These are phyloP conservation scores for Thuja plicata DNA, from an alignment of 83 land plant species.

Conservation along the genomic window DNA sequence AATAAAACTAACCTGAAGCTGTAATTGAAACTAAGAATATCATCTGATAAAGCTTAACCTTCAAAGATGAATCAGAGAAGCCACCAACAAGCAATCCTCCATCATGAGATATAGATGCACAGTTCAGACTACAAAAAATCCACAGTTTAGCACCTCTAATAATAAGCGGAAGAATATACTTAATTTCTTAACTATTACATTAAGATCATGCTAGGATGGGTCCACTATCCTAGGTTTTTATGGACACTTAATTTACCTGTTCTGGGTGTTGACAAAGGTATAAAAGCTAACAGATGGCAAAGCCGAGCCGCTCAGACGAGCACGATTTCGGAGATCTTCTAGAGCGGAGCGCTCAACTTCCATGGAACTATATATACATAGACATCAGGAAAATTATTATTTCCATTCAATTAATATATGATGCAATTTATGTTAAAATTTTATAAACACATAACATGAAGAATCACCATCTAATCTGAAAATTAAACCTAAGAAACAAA, in stretches of 20 bases:
- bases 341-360: slow-evolving; percentile 80
- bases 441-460: neutral
- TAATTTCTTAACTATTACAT: neutral
- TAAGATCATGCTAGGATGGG: neutral
- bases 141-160: neutral
- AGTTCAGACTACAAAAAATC: slow-evolving; percentile 63
- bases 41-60: slow-evolving; percentile 35
- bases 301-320: slow-evolving; percentile 75
- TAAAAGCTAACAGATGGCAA: slow-evolving; percentile 96
- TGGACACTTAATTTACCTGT: slow-evolving; percentile 46
- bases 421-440: neutral
- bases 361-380: slow-evolving; percentile 46
- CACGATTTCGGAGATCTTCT: slow-evolving; percentile 91
- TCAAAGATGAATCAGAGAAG: slow-evolving; percentile 87
- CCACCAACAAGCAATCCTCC: slow-evolving; percentile 97
- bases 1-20: slow-evolving; percentile 12
- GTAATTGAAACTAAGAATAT: neutral
- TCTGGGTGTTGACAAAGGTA: slow-evolving; percentile 90
- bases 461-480: neutral
- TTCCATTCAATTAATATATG: neutral
- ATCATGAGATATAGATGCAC: slow-evolving; percentile 92
- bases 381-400: neutral
- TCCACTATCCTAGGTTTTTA: neutral
- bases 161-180: neutral
- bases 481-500: no score